Percentiles rank a stretch among this genome's conserved stretches.
Evolutionary conservation across 2,329 filamentous ascomycete species (phyloP).

Genomic region (Cercospora sesami): DNA sequence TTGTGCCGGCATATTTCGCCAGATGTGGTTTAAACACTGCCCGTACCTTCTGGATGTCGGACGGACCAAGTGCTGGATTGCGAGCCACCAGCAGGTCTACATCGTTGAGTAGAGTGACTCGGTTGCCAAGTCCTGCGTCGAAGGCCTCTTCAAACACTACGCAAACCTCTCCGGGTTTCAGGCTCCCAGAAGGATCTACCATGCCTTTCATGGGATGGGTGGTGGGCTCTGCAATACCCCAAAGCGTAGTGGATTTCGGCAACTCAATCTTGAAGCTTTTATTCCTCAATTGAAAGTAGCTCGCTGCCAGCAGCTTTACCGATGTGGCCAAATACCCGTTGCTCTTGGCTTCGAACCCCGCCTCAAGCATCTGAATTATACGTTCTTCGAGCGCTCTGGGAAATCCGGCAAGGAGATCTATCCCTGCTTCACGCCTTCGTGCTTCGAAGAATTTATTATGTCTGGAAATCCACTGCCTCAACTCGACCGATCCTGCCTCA

Average conservation of each 20-base stretch:
- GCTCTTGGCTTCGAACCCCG: conserved; percentile 28
- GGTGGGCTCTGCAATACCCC: conserved; percentile 68
- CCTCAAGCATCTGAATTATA: conserved; percentile 57
- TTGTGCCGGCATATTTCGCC: conserved; percentile 70
- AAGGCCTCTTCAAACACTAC: conserved; percentile 60
- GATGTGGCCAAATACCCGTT: conserved; percentile 26
- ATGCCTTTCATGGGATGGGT: background rate
- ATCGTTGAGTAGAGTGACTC: conserved; percentile 50
- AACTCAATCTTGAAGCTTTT: conserved; percentile 51
- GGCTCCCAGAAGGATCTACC: conserved; percentile 41
- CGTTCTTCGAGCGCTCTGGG: conserved; percentile 54
- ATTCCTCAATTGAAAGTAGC: conserved; percentile 22
- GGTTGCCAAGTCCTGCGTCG: conserved; percentile 40
- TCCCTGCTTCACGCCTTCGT: conserved; percentile 32
- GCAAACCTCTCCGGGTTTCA: conserved; percentile 67
- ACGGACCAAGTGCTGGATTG: conserved; percentile 67
- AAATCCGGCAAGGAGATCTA: conserved; percentile 50
- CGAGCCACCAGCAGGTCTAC: conserved; percentile 67
- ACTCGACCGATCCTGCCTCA: background rate
- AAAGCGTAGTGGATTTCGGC: conserved; percentile 60
- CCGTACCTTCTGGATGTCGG: conserved; percentile 66
- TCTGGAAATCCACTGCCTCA: conserved; percentile 47
- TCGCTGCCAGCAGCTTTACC: conserved; percentile 4
- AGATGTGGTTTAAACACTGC: conserved; percentile 59
- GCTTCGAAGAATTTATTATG: conserved; percentile 44